phyloP scores from a whole-genome alignment of 805 yeast species.

The Saturnispora mendoncae region DNA sequence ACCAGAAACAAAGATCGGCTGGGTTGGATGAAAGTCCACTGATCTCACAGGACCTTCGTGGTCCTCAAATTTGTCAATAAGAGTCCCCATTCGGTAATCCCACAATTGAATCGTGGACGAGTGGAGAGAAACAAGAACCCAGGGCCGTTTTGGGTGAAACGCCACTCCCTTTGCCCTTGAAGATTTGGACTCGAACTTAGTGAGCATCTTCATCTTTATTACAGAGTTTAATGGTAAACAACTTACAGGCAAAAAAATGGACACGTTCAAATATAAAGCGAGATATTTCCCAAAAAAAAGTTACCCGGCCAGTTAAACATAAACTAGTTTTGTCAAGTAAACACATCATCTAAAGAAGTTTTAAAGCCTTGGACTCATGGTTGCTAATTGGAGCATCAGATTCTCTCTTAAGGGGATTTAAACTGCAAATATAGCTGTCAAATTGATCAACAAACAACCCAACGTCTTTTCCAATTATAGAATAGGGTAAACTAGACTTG shows the following conservation, averaged over 20 bases:
- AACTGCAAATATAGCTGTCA: background rate
- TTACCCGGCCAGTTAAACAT: background rate
- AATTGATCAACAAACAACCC: constrained; percentile 1
- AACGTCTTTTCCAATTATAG: constrained; percentile 9
- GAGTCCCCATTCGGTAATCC: constrained; percentile 99
- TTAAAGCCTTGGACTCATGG: too few relatives aligned
- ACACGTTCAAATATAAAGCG: background rate
- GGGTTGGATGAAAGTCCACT: constrained; percentile 94
- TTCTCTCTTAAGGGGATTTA: background rate
- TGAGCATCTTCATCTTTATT: constrained; percentile 60
- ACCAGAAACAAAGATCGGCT: constrained; percentile 93
- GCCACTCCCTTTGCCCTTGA: constrained; percentile 94
- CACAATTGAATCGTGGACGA: constrained; percentile 98
- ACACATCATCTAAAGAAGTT: too few relatives aligned
- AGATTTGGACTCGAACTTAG: constrained; percentile 62
- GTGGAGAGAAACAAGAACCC: constrained; percentile 92
- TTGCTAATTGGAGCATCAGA: background rate
- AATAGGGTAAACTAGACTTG: constrained; percentile 33
- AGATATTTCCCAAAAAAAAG: background rate
- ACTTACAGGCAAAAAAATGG: background rate
- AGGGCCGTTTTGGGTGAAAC: constrained; percentile 94
- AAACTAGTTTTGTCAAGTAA: too few relatives aligned
- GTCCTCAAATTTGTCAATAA: constrained; percentile 93
- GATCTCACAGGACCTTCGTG: constrained; percentile 98
- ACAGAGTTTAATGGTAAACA: too few relatives aligned